Base-by-base conservation (phyloP, 2,329 filamentous ascomycete species). In the Fusarium sp. region DNA sequence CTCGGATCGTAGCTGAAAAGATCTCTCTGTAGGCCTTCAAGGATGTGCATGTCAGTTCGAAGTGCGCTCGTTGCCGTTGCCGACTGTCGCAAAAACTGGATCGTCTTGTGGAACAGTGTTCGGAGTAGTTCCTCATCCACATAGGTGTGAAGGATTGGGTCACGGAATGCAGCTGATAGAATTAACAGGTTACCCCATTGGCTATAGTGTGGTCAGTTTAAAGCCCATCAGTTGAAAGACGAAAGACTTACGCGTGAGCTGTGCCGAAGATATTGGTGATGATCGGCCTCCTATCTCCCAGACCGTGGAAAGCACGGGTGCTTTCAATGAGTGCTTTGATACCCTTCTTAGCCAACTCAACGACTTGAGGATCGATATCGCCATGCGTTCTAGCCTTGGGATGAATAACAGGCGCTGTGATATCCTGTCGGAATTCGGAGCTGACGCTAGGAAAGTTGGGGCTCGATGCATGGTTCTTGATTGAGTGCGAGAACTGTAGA, bases 241-340 rank as follows among this genome's bases (percentile, higher is more conserved):
- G 38, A 26, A 42, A 41, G 18, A 90, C 94, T 90, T 93, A 97
- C 94, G 96, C 95, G 87, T 98, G 96, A 71, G 95, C 93, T 24
- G 96, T 98, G 59, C 96, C 95, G 83, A 98, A 97, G 30, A 98
- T 92, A 78, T 98, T 98, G n/a, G 96, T 98, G 62, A 98, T 91
- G 58, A 98, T 92, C 14, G 93, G 90, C 36, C 94, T 89, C 70
- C 89, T 83, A n/a, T 84, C 83, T 22, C 89, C 85, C 32, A 93
- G 86, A 5, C 87, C 86, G 72, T 92, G 87, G 79, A 98, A 97
- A 2, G 95, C 94, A 62, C 90, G 89, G 0, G 96, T 98, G 81
- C 96, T 98, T 79, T 93, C 87, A 60, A 98, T 90, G 2, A 97
- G 90, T 12, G 94, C 93, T 48, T 90, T 85, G 63, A 96, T 88